phyloP scores from a whole-genome alignment of 2,329 filamentous ascomycete species.

The Sporothrix phasma region DNA sequence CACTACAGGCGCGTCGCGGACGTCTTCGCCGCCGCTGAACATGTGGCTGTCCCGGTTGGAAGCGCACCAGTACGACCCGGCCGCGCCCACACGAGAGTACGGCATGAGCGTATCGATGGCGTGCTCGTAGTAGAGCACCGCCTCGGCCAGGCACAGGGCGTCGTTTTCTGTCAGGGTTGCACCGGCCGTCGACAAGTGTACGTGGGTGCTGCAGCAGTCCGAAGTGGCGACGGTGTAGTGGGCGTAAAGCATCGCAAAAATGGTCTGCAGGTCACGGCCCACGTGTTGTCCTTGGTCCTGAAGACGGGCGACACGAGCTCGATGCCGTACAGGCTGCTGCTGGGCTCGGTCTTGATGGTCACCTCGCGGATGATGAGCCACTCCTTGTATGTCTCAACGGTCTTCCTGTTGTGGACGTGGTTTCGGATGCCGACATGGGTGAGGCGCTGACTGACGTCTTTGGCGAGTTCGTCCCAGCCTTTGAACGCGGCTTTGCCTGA shows the following conservation, averaged over 20 bases:
- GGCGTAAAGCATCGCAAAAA: constrained; percentile 25
- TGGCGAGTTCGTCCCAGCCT: constrained; percentile 27
- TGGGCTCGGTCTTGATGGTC: constrained; percentile 27
- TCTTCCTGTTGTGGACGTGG: constrained; percentile 26
- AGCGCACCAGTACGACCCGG: constrained; percentile 27
- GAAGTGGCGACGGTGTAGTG: constrained; percentile 23
- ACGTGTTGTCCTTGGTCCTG: constrained; percentile 20
- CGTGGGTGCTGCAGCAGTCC: constrained; percentile 29
- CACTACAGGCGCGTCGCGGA: constrained; percentile 22
- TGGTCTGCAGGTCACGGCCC: constrained; percentile 24
- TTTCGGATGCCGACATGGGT: constrained; percentile 26
- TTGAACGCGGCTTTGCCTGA: constrained; percentile 25
- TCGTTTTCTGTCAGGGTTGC: constrained; percentile 23
- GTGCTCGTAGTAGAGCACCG: constrained; percentile 27
- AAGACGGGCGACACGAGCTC: constrained; percentile 29
- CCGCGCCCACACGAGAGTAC: constrained; percentile 18
- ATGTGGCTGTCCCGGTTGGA: constrained; percentile 26
- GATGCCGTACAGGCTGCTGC: constrained; percentile 25
- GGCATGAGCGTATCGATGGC: constrained; percentile 28
- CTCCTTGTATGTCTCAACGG: constrained; percentile 26
- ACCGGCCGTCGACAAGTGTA: constrained; percentile 27
- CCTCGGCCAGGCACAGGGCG: constrained; percentile 24
- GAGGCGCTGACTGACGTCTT: constrained; percentile 27
- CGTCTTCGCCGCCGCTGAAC: constrained; percentile 21
- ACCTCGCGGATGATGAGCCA: constrained; percentile 32